These are phyloP conservation scores for Xylaria venustula DNA, from an alignment of 495 filamentous ascomycete species.

Conservation along the genomic window DNA sequence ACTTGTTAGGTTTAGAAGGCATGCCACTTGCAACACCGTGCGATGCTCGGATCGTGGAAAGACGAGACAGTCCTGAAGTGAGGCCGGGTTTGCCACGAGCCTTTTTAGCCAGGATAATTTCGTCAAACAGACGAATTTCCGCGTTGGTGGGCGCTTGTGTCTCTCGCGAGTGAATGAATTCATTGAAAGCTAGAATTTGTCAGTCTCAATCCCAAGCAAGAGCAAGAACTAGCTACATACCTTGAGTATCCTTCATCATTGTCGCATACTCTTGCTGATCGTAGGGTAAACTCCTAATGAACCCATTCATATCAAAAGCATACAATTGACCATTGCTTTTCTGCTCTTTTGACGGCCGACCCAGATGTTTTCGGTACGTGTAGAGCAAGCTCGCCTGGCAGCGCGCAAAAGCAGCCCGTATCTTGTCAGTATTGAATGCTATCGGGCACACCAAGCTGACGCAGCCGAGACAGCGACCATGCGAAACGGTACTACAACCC, in stretches of 20 bases:
- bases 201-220: conserved; percentile 8
- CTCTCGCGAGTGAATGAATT: conserved; percentile 94
- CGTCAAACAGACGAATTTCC: conserved; percentile 84
- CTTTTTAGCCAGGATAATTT: conserved; percentile 91
- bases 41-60: conserved; percentile 47
- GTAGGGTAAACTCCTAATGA: conserved; percentile 82
- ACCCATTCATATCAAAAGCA: conserved; percentile 90
- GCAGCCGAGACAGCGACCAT: conserved; percentile 76
- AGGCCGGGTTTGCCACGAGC: conserved; percentile 68
- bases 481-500: conserved; percentile 72
- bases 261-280: conserved; percentile 87
- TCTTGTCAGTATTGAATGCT: conserved; percentile 86
- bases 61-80: conserved; percentile 52
- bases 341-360: conserved; percentile 73
- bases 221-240: conserved; percentile 44
- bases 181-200: conserved; percentile 72
- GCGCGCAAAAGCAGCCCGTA: conserved; percentile 89
- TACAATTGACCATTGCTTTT: conserved; percentile 86
- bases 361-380: conserved; percentile 86
- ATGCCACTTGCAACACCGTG: conserved; percentile 40
- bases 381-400: conserved; percentile 94
- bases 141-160: conserved; percentile 55
- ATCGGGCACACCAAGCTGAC: conserved; percentile 85
- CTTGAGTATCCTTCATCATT: conserved; percentile 91
- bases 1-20: conserved; percentile 38